phyloP scores from a whole-genome alignment of 768 basidiomycete genomes.

The Kwoniella sp. region DNA sequence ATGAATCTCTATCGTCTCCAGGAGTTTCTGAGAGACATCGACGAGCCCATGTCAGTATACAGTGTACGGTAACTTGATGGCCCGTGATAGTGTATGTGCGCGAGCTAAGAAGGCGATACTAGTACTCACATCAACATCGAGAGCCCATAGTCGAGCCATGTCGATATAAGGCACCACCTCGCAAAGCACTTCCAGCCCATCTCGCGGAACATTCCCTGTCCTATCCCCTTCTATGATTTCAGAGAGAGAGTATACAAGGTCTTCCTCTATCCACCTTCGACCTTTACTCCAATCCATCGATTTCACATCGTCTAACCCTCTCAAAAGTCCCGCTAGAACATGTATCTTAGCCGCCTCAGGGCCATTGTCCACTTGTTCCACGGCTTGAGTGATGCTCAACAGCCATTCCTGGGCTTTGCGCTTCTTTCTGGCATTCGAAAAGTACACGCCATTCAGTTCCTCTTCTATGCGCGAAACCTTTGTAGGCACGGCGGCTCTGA shows the following conservation, averaged over 20 bases:
- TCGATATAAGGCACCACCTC: constrained; percentile 14
- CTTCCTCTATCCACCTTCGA: constrained; percentile 23
- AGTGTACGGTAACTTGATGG: no score
- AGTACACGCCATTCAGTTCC: constrained; percentile 10
- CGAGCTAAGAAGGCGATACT: no score
- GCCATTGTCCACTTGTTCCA: not conserved
- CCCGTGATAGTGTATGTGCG: no score
- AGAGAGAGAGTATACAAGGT: constrained; percentile 14
- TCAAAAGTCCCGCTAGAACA: constrained; percentile 10
- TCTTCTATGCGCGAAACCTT: constrained; percentile 12
- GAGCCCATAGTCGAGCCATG: constrained; percentile 10
- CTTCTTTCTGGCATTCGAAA: constrained; percentile 9
- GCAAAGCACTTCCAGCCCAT: not conserved
- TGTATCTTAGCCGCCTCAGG: not conserved
- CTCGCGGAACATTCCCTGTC: not conserved
- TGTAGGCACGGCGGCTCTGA: constrained; percentile 16
- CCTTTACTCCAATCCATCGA: constrained; percentile 25
- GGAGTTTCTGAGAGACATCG: not conserved
- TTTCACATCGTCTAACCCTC: constrained; percentile 13
- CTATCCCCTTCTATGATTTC: not conserved
- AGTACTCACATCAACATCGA: constrained; percentile 24
- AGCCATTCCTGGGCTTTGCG: constrained; percentile 24
- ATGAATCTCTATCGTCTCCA: not conserved
- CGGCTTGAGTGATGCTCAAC: not conserved
- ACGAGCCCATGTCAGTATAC: no score